Evolutionary conservation across 208 protist genomes (phyloP), one percentile per base, ranked within the genome.

Genomic region (Acanthamoeba lenticulata): DNA sequence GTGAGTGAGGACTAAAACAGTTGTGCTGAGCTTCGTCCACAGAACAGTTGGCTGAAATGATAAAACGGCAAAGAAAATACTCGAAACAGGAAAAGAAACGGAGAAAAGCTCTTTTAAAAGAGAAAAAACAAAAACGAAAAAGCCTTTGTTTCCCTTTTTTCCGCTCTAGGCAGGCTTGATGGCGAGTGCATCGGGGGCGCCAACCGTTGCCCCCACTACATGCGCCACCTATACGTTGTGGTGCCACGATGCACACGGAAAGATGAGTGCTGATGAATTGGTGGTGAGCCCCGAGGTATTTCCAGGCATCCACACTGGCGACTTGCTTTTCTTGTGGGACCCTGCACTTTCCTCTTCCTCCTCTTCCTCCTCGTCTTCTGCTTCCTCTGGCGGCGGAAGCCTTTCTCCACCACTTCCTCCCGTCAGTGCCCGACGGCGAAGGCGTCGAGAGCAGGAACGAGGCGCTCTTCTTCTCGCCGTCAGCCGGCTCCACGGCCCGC

Each of bases 211-310:
- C 49, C 7, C 24, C 57, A 65, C 27, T 5, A 65, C 57, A 65
- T 7, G 13, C 5, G 4, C 2, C 15, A 72, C 62, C 62, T 90
- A 69, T 21, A 69, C 83, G 19, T 24, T 90, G 15, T 90, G 83
- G 83, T 69, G 45, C 45, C 83, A 90, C 27, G 83, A 90, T 40
- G 83, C 83, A 17, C 83, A 90, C 42, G 83, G 83, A 1, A 90
- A 90, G 49, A 38, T 90, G 38, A 90, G 83, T n/a, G 83, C 49
- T 15, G 83, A 90, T 19, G 83, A 90, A n/a, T n/a, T 90, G 29
- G 83, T 90, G 6, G 42, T 90, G 38, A 90, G 36, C 32, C 83
- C 83, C 38, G 83, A 90, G 83, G 83, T 90, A 1, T 90, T 90
- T 32, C 83, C 83, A 24, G 19, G 38, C 32, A 32, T 90, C 45